phyloP scores from a whole-genome alignment of 2,329 filamentous ascomycete genomes.

The Phialophora macrospora region DNA sequence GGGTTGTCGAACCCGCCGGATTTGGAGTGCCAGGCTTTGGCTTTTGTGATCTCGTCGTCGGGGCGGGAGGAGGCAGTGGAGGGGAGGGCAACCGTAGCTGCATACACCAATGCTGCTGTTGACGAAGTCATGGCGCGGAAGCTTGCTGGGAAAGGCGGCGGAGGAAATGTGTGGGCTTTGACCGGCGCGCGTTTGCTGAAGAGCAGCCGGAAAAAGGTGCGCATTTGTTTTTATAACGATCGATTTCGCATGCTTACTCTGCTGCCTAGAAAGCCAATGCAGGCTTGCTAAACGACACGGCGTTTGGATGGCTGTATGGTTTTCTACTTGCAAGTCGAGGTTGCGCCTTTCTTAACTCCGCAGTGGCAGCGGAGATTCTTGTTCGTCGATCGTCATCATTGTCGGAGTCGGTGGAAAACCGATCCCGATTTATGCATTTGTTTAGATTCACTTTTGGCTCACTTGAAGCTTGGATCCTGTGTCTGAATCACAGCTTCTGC shows the following conservation, averaged over 20 bases:
- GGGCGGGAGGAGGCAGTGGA: slow-evolving; percentile 43
- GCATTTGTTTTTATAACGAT: slow-evolving; percentile 31
- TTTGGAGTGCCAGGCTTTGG: slow-evolving; percentile 49
- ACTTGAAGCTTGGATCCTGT: neutral
- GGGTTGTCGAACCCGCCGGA: slow-evolving; percentile 50
- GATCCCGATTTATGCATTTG: neutral
- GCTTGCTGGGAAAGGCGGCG: slow-evolving; percentile 32
- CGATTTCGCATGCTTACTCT: slow-evolving; percentile 1
- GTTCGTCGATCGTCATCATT: neutral
- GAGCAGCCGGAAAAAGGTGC: slow-evolving; percentile 31
- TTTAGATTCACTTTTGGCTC: neutral
- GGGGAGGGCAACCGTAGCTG: slow-evolving; percentile 48
- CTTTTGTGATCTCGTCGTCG: slow-evolving; percentile 45
- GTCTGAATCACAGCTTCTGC: slow-evolving; percentile 2
- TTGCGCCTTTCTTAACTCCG: slow-evolving; percentile 3
- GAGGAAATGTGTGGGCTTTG: slow-evolving; percentile 31
- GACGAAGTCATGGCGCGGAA: slow-evolving; percentile 45
- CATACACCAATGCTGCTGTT: slow-evolving; percentile 49
- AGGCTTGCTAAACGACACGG: neutral
- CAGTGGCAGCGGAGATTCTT: neutral
- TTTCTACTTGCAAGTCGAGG: neutral
- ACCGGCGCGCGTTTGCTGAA: slow-evolving; percentile 35
- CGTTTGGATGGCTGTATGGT: neutral
- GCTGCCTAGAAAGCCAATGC: neutral
- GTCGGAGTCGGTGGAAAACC: slow-evolving; percentile 7